These are phyloP conservation scores for Musa troglodytarum DNA, from an alignment of 176 grass and related monocot species.

Conservation along the genomic window DNA sequence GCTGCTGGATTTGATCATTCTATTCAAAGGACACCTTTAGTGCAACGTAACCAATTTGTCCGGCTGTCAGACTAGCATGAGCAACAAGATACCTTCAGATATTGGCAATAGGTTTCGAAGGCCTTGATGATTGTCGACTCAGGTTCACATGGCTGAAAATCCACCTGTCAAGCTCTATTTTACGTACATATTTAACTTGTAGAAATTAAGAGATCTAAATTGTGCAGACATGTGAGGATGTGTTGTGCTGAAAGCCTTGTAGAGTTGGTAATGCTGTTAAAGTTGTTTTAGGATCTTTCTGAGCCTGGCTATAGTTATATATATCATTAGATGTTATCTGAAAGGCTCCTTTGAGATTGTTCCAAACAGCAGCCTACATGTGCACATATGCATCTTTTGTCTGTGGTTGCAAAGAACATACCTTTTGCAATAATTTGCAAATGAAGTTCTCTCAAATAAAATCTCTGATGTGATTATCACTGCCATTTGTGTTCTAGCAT, in stretches of 20 bases:
- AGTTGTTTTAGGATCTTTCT: neutral
- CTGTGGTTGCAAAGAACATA: neutral
- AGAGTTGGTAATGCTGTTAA: neutral
- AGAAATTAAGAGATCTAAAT: neutral
- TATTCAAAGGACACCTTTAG: neutral
- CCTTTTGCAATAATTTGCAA: neutral
- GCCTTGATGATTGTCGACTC: neutral
- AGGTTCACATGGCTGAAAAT: neutral
- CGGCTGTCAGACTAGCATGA: conserved; percentile 1
- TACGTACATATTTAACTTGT: neutral
- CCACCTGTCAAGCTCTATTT: neutral
- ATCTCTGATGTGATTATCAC: neutral
- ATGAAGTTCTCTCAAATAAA: neutral
- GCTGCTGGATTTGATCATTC: neutral
- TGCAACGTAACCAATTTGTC: neutral
- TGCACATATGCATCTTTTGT: neutral
- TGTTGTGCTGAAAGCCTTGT: neutral
- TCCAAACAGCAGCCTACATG: neutral
- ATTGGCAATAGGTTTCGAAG: neutral
- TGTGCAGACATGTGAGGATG: neutral
- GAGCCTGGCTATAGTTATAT: neutral
- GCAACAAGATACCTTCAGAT: neutral
- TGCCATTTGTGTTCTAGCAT: neutral
- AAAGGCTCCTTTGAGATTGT: neutral
- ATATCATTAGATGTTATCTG: neutral